Evolutionary conservation across 345 rosid genomes (phyloP).

Genomic region (Kandelia obovata): DNA sequence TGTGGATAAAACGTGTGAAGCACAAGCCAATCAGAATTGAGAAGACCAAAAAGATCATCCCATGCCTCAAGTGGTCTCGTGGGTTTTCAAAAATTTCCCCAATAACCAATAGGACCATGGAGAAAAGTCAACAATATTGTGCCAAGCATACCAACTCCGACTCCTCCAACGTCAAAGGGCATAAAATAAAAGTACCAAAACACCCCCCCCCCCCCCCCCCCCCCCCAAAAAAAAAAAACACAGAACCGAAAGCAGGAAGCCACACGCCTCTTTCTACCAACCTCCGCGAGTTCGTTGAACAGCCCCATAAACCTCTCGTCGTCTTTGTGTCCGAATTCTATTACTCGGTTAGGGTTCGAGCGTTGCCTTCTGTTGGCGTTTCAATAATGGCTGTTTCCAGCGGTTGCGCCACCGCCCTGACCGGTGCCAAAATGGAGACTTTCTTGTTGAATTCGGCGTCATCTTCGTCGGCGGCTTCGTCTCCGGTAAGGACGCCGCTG

Average conservation of each 20-base stretch:
- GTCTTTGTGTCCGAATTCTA: background rate
- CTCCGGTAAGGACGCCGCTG: constrained; percentile 1
- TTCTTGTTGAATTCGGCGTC: constrained; percentile 19
- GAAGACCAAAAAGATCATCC: constrained; percentile 12
- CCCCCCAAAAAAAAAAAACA: background rate
- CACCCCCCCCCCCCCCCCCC: too few species aligned
- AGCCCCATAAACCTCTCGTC: background rate
- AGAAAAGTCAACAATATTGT: constrained; percentile 18
- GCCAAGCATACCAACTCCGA: constrained; percentile 6
- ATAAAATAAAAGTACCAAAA: background rate
- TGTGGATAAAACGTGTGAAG: constrained; percentile 64
- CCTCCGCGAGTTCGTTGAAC: background rate
- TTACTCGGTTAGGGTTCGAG: background rate
- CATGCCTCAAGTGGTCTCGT: background rate
- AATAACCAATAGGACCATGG: background rate
- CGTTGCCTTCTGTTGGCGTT: background rate
- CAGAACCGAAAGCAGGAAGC: background rate
- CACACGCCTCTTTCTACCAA: constrained; percentile 8
- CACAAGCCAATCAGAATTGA: constrained; percentile 58
- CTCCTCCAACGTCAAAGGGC: background rate
- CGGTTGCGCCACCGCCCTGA: constrained; percentile 21
- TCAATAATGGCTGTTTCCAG: constrained; percentile 21
- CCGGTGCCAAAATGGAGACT: constrained; percentile 30
- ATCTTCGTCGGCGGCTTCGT: constrained; percentile 12
- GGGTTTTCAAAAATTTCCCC: background rate